phyloP scores from a whole-genome alignment of 345 rosid genomes.

The Camelina neglecta region DNA sequence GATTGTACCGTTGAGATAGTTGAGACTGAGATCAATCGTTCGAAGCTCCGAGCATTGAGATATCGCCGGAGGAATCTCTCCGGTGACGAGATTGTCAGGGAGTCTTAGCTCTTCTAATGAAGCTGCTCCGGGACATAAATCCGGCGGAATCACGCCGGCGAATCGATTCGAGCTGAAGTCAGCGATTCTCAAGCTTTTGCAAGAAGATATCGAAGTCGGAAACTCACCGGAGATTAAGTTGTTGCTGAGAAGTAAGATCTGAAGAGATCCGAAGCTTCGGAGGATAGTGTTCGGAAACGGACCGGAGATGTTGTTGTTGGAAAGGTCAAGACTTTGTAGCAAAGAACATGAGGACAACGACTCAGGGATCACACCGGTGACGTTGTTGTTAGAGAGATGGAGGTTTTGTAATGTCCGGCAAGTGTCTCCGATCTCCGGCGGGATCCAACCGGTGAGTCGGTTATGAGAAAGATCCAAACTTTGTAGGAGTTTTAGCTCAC shows the following conservation, averaged over 20 bases:
- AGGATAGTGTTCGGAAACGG: slow-evolving; percentile 70
- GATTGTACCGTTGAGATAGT: slow-evolving; percentile 81
- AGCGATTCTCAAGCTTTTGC: slow-evolving; percentile 63
- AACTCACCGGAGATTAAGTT: slow-evolving; percentile 75
- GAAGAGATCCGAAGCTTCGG: slow-evolving; percentile 59
- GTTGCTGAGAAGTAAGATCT: slow-evolving; percentile 67
- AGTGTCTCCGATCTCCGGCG: slow-evolving; percentile 69
- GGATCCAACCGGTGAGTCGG: slow-evolving; percentile 81
- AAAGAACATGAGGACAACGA: slow-evolving; percentile 70
- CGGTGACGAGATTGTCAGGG: slow-evolving; percentile 77
- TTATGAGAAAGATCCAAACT: slow-evolving; percentile 80
- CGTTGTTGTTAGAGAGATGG: slow-evolving; percentile 71
- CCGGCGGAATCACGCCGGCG: slow-evolving; percentile 73
- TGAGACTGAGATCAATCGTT: slow-evolving; percentile 80
- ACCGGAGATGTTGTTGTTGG: slow-evolving; percentile 88
- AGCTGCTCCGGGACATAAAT: slow-evolving; percentile 84
- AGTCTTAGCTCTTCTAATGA: slow-evolving; percentile 77
- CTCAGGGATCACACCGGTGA: slow-evolving; percentile 73
- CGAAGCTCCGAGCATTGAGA: slow-evolving; percentile 82
- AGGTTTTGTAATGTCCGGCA: slow-evolving; percentile 70
- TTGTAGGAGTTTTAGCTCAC: slow-evolving; percentile 61
- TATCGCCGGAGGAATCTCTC: slow-evolving; percentile 72
- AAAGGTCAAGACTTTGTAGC: slow-evolving; percentile 75
- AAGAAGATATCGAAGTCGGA: slow-evolving; percentile 68
- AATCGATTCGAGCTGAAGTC: slow-evolving; percentile 86